Evolutionary conservation across 441 rosid genomes (phyloP).

Genomic region (Hypseocharis bilobata): DNA sequence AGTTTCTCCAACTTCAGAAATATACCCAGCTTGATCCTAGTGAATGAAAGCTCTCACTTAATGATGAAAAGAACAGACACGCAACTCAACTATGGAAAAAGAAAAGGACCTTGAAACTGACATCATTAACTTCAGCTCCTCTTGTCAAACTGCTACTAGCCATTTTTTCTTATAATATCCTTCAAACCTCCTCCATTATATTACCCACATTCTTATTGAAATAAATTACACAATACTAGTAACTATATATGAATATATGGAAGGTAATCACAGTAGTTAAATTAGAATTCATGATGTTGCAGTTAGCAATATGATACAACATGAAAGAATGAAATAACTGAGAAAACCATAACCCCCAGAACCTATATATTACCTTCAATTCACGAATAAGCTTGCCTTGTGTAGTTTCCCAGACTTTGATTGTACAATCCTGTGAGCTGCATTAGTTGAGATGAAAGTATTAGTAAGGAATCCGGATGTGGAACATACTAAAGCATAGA

Average conservation of each 20-base stretch:
- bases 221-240: too few relatives aligned
- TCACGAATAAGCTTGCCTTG: conserved; percentile 97
- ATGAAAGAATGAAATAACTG: not conserved
- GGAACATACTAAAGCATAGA: not conserved
- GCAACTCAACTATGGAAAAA: not conserved
- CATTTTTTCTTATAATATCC: too few relatives aligned
- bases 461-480: conserved; percentile 6
- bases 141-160: too few relatives aligned
- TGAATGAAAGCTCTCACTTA: not conserved
- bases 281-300: too few relatives aligned
- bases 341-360: conserved; percentile 5
- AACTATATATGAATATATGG: too few relatives aligned
- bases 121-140: too few relatives aligned
- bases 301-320: too few relatives aligned
- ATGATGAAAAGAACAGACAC: not conserved
- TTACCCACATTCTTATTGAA: too few relatives aligned
- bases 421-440: conserved; percentile 93
- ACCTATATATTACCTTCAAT: conserved; percentile 52
- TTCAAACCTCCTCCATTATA: too few relatives aligned
- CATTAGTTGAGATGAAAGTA: conserved; percentile 15
- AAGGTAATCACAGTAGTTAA: too few relatives aligned
- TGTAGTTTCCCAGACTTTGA: conserved; percentile 93
- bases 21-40: not conserved
- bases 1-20: not conserved
- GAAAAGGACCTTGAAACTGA: too few relatives aligned